Evolutionary conservation across 2,329 filamentous ascomycete species (phyloP).

Genomic region (Exophiala sideris): DNA sequence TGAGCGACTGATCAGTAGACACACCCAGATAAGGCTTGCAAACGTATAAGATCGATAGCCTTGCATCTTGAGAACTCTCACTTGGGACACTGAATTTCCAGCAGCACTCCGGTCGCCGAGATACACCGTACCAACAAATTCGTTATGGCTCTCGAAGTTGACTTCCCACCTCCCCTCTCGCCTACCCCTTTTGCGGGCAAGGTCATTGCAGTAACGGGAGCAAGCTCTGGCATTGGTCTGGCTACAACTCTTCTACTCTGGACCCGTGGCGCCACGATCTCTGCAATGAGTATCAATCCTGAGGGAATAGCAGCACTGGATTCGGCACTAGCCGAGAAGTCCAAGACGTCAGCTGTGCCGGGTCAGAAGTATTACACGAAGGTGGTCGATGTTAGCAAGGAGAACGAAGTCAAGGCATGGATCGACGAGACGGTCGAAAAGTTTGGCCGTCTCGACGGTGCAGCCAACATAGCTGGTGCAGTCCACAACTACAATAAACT

Average conservation of each 20-base stretch:
- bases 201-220: slow-evolving; percentile 15
- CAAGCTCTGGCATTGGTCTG: slow-evolving; percentile 50
- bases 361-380: slow-evolving; percentile 25
- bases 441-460: slow-evolving; percentile 15
- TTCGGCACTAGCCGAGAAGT: slow-evolving; percentile 1
- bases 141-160: slow-evolving; percentile 1
- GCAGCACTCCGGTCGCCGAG: background rate
- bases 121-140: background rate
- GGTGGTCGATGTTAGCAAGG: slow-evolving; percentile 12
- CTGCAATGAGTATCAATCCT: slow-evolving; percentile 24
- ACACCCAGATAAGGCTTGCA: background rate
- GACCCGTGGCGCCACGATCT: slow-evolving; percentile 44
- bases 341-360: slow-evolving; percentile 5
- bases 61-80: background rate
- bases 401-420: slow-evolving; percentile 13
- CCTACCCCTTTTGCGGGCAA: slow-evolving; percentile 1
- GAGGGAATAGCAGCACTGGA: slow-evolving; percentile 1
- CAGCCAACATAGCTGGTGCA: slow-evolving; percentile 6
- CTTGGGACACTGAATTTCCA: background rate
- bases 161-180: background rate
- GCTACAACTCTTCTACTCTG: slow-evolving; percentile 47
- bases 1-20: background rate
- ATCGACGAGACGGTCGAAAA: slow-evolving; percentile 13
- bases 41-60: background rate
- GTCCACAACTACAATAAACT: slow-evolving; percentile 32